These are phyloP conservation scores for Yarrowia yakushimensis DNA, from an alignment of 805 yeast genomes.

Conservation along the genomic window DNA sequence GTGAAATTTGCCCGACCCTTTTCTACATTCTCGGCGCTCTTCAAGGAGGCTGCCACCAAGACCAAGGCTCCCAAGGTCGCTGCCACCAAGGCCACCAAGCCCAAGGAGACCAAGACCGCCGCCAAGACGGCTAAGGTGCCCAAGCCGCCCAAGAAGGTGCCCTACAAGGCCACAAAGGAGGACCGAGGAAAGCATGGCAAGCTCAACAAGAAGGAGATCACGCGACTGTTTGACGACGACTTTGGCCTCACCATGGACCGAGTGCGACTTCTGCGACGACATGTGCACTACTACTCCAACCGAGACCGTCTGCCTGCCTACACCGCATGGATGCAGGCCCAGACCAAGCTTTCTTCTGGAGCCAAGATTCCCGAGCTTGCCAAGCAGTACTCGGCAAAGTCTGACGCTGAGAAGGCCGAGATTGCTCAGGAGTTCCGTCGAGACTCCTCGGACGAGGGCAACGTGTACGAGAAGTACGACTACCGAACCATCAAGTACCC, in stretches of 20 bases:
- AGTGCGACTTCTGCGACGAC: slow-evolving; percentile 1
- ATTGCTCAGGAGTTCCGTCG: not conserved
- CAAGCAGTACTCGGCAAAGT: not conserved
- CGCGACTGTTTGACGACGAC: not conserved
- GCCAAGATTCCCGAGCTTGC: not conserved
- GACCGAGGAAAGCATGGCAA: not conserved
- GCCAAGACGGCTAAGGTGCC: not conserved
- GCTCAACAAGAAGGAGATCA: slow-evolving; percentile 1
- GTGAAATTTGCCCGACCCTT: slow-evolving; percentile 14
- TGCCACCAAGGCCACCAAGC: not conserved
- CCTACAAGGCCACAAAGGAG: not conserved
- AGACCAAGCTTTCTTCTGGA: not conserved
- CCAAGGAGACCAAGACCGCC: not conserved
- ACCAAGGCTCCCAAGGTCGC: not conserved
- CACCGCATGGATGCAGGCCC: not conserved
- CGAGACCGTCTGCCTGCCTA: not conserved
- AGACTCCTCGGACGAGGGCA: not conserved
- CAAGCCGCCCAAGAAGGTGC: not conserved
- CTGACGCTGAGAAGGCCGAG: slow-evolving; percentile 7
- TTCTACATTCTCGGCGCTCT: slow-evolving; percentile 2
- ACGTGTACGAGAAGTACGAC: not conserved
- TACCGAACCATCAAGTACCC: not conserved
- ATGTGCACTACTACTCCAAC: not conserved
- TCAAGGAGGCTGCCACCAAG: slow-evolving; percentile 19
- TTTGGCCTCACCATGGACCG: not conserved